Percentiles rank a stretch among this genome's conserved stretches.
Evolutionary conservation across 2,329 filamentous ascomycete species (phyloP).

Genomic region (Fusarium neocosmosporiellum): DNA sequence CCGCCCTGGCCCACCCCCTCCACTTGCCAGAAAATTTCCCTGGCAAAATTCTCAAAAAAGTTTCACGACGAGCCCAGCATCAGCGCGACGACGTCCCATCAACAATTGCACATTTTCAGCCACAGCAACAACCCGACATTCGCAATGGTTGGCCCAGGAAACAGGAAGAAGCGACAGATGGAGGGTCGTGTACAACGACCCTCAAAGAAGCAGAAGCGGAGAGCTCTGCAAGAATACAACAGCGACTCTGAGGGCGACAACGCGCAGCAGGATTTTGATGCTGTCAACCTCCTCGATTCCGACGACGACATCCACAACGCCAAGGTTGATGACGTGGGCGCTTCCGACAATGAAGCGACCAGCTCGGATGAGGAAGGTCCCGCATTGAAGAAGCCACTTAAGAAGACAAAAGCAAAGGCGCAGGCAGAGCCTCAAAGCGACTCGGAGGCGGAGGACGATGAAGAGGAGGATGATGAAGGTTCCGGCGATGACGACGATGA

Average conservation of each 20-base stretch:
- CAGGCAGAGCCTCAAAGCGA: constrained; percentile 37
- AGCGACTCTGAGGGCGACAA: constrained; percentile 63
- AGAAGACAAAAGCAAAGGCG: constrained; percentile 46
- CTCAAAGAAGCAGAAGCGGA: constrained; percentile 64
- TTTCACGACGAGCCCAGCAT: constrained; percentile 34
- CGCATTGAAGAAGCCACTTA: constrained; percentile 44
- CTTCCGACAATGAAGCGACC: constrained; percentile 50
- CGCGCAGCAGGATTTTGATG: constrained; percentile 56
- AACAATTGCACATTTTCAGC: constrained; percentile 15
- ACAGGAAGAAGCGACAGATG: constrained; percentile 51
- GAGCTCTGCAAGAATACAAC: constrained; percentile 60
- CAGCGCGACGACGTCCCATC: constrained; percentile 22
- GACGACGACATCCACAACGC: constrained; percentile 68
- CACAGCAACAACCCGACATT: constrained; percentile 16
- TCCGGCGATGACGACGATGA: constrained; percentile 54
- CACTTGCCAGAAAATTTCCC: constrained; percentile 42
- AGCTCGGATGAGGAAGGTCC: constrained; percentile 52
- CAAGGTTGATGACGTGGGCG: constrained; percentile 60
- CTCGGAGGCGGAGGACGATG: constrained; percentile 37
- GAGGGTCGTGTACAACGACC: constrained; percentile 53
- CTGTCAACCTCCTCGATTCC: constrained; percentile 66
- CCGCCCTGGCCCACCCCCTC: constrained; percentile 41
- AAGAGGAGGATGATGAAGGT: constrained; percentile 40
- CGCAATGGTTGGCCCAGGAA: constrained; percentile 49
- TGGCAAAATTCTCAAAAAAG: constrained; percentile 44